phyloP scores from a whole-genome alignment of 1,284 basidiomycete species.

The Chondrostereum purpureum region DNA sequence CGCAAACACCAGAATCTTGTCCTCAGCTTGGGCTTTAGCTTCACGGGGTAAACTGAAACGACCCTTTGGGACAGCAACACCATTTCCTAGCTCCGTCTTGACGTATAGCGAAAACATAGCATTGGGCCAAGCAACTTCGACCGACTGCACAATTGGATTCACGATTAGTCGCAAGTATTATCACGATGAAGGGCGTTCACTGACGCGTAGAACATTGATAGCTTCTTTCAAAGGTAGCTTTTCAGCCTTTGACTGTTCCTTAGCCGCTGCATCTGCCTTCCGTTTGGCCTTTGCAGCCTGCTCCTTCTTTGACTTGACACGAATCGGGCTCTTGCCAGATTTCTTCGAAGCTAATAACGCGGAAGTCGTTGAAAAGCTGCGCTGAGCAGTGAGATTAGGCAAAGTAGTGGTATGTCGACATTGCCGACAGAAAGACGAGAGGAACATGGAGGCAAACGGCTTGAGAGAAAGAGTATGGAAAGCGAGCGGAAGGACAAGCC shows the following conservation, averaged over 20 bases:
- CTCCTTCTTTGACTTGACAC: constrained; percentile 57
- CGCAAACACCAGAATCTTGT: constrained; percentile 83
- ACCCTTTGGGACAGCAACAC: constrained; percentile 77
- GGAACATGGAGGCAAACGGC: constrained; percentile 12
- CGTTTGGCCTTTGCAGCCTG: constrained; percentile 49
- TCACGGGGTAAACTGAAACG: constrained; percentile 62
- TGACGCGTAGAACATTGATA: constrained; percentile 60
- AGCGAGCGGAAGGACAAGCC: too few species aligned
- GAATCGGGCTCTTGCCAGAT: constrained; percentile 39
- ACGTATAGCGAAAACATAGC: constrained; percentile 78
- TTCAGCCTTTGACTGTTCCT: constrained; percentile 40
- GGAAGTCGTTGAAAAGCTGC: constrained; percentile 46
- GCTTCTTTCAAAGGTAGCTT: constrained; percentile 61
- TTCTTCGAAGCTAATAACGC: constrained; percentile 39
- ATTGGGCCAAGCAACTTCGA: constrained; percentile 70
- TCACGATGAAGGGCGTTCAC: constrained; percentile 25
- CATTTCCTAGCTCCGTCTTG: constrained; percentile 69
- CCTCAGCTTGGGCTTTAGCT: constrained; percentile 63
- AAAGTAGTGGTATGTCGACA: constrained; percentile 17
- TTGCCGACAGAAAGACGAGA: constrained; percentile 23
- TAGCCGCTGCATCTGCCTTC: constrained; percentile 36
- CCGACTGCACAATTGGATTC: constrained; percentile 48
- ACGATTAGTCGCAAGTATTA: neutral
- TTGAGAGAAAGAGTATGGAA: too few species aligned
- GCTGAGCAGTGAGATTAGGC: constrained; percentile 12